phyloP scores from a whole-genome alignment of 2,329 filamentous ascomycete genomes.

The Fusarium sp. region DNA sequence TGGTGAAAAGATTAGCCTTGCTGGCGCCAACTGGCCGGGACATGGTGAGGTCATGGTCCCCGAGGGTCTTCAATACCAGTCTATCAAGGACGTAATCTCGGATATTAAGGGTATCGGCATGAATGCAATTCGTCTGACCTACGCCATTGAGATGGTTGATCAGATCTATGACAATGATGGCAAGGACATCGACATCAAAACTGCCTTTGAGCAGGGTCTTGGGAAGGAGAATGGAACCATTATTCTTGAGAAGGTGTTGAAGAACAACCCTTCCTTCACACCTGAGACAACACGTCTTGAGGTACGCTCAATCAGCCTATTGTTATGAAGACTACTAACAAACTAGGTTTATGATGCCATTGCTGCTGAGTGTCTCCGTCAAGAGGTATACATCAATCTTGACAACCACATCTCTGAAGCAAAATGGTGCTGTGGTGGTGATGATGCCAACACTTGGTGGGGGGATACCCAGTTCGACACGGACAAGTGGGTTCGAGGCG shows the following conservation, averaged over 20 bases:
- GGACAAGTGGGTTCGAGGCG: constrained; percentile 70
- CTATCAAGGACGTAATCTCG: constrained; percentile 65
- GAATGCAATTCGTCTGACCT: constrained; percentile 73
- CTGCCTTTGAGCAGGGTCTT: constrained; percentile 59
- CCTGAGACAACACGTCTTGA: constrained; percentile 66
- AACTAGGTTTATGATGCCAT: constrained; percentile 66
- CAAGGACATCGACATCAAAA: constrained; percentile 59
- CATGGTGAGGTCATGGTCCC: constrained; percentile 73
- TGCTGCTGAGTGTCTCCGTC: constrained; percentile 65
- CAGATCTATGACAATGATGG: constrained; percentile 64
- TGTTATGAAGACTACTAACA: fast-evolving
- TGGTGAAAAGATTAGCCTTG: constrained; percentile 57
- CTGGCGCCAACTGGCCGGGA: constrained; percentile 72
- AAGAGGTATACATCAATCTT: constrained; percentile 68
- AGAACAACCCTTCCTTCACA: constrained; percentile 68
- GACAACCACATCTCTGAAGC: constrained; percentile 72
- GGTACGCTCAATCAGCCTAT: constrained; percentile 41
- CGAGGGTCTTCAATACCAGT: constrained; percentile 72
- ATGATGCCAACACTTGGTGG: constrained; percentile 71
- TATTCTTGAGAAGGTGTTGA: constrained; percentile 64
- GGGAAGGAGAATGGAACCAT: constrained; percentile 65
- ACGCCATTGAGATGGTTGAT: constrained; percentile 73
- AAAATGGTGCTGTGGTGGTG: constrained; percentile 67
- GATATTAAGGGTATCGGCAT: constrained; percentile 71
- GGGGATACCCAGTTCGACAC: constrained; percentile 70